These are phyloP conservation scores for Maudiozyma barnettii DNA, from an alignment of 805 yeast species.

Conservation along the genomic window DNA sequence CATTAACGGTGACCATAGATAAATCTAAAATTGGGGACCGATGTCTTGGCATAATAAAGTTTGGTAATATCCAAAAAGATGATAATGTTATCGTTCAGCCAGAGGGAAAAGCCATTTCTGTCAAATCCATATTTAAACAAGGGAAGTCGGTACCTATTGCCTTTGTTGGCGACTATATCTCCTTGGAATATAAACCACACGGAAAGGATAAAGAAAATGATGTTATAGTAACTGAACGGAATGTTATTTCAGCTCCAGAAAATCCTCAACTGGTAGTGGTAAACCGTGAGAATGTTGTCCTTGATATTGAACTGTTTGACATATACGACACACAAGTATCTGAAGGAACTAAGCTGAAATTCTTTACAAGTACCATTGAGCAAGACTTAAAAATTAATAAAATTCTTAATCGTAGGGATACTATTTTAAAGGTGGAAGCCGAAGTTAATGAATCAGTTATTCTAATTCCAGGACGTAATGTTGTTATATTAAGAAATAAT, in stretches of 20 bases:
- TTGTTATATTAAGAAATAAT: slow-evolving; percentile 1
- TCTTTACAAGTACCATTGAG: neutral
- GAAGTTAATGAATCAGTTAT: neutral
- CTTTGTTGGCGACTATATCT: slow-evolving; percentile 43
- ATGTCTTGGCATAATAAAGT: neutral
- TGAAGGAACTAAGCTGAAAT: neutral
- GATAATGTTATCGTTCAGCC: neutral
- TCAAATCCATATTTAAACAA: too few relatives aligned
- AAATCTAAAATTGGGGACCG: neutral
- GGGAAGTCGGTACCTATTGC: slow-evolving; percentile 23
- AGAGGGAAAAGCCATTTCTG: neutral
- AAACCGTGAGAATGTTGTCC: neutral
- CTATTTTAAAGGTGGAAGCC: neutral
- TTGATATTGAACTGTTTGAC: neutral
- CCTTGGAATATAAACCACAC: slow-evolving; percentile 24
- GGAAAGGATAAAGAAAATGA: slow-evolving; percentile 9
- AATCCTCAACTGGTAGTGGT: neutral
- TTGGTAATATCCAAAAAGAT: neutral
- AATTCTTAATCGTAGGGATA: neutral
- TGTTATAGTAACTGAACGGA: neutral
- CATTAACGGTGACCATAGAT: neutral
- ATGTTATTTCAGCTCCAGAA: neutral
- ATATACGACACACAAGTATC: neutral
- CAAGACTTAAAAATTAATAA: slow-evolving; percentile 1
- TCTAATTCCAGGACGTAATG: neutral